phyloP scores from a whole-genome alignment of 176 grass and related monocot species.

The Raddia distichophylla region DNA sequence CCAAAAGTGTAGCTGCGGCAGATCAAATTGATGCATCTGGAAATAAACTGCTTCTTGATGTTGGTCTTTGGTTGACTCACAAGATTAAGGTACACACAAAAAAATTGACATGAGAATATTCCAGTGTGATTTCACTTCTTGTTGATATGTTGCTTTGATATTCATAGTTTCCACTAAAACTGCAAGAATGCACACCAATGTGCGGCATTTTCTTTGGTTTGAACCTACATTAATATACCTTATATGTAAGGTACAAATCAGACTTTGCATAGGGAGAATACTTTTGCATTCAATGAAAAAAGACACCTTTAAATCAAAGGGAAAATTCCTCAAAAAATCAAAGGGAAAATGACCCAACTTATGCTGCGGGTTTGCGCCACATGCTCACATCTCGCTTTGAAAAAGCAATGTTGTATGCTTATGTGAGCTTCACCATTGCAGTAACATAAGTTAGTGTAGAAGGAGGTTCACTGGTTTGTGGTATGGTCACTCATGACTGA shows the following conservation, averaged over 20 bases:
- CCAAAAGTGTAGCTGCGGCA: constrained; percentile 66
- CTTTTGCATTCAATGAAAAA: background rate
- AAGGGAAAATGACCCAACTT: background rate
- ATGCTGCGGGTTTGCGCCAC: too few species aligned
- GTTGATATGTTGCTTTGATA: background rate
- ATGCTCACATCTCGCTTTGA: background rate
- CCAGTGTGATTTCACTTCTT: background rate
- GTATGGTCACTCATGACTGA: background rate
- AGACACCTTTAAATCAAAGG: background rate
- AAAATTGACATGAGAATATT: background rate
- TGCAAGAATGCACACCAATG: constrained; percentile 10
- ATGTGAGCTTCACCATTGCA: background rate
- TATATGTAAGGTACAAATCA: background rate
- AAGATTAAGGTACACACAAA: constrained; percentile 73
- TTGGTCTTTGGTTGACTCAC: constrained; percentile 96
- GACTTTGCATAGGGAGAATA: background rate
- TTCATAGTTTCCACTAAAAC: constrained; percentile 7
- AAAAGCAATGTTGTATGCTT: background rate
- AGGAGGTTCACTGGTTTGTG: background rate
- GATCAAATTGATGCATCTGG: constrained; percentile 86
- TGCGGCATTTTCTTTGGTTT: constrained; percentile 16
- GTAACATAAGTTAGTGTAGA: background rate
- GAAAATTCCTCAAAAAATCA: background rate
- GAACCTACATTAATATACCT: background rate
- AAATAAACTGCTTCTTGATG: constrained; percentile 94